Base-by-base conservation (phyloP, 1,139 yeast genomes). In the Debaryomycetaceae sp. region DNA sequence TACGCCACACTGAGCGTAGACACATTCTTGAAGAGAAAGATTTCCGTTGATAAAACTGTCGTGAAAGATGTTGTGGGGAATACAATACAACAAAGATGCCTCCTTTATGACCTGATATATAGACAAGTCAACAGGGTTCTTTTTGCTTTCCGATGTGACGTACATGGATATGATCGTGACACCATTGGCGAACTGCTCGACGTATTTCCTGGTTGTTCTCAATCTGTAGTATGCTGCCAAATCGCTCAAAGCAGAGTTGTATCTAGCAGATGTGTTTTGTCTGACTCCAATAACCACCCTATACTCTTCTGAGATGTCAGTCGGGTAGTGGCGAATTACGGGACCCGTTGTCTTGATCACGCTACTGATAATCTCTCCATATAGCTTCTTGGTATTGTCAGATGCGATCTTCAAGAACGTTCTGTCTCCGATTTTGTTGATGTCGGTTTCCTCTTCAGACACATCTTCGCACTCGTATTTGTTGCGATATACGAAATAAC, bases 21-120 rank as follows among this genome's bases (percentile, higher is more conserved):
- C 85, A 42, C 93, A 81, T 69, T 93, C 98, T 68, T 93, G 99
- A 57, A 95, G 81, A 1, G 97, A 90, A 65, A 91, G 78, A 53
- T 83, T 84, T 45, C 95, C 87, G 46, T 75, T 67, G 51, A 86
- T 84, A 62, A 91, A 91, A 49, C 84, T 76, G 44, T 78, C 75
- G 56, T 85, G 86, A 75, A 91, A 91, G 57, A 80, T 77, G 59
- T 89, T 88, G 66, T 87, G 86, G 39, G 99, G 99, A 54, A 93
- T 80, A 59, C 97, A 88, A 68, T 87, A 93, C 55, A 93, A 75
- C 58, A 93, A 78, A 6, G 97, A 89, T 37, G 97, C 96, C 68
- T 93, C 99, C 70, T 89, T 90, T 60, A 88, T 86, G 52, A 93
- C 87, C 72, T 93, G 99, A 66, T 85, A 85, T 52, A 91, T 85